Conservation (phyloP, 768 basidiomycete species). For the Boletus vinaceobasis region DNA sequence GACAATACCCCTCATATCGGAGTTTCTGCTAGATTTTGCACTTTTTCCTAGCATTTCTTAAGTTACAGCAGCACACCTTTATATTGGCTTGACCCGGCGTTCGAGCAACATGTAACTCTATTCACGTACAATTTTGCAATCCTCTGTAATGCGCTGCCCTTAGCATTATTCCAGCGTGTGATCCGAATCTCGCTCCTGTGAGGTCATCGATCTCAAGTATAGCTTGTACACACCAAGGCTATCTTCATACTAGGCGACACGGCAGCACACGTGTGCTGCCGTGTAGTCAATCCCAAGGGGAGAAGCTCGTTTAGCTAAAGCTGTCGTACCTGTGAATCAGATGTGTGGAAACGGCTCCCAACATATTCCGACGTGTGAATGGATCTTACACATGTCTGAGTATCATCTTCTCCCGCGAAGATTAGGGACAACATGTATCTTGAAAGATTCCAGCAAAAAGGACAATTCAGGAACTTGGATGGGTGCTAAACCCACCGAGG, state of each 20-base stretch:
- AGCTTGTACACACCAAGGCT: neutral
- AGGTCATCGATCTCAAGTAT: constrained; percentile 12
- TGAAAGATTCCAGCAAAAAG: neutral
- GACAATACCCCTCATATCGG: neutral
- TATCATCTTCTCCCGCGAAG: constrained; percentile 28
- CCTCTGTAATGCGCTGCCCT: neutral
- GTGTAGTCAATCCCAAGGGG: neutral
- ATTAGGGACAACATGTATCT: constrained; percentile 7
- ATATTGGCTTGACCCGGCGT: constrained; percentile 7
- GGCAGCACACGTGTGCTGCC: constrained; percentile 9
- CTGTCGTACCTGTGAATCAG: constrained; percentile 6
- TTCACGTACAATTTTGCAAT: constrained; percentile 9
- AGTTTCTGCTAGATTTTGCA: constrained; percentile 10
- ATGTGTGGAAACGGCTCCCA: constrained; percentile 5
- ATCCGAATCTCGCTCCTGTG: neutral
- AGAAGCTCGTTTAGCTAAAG: constrained; percentile 5
- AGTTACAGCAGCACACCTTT: constrained; percentile 12
- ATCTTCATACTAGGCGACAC: constrained; percentile 8
- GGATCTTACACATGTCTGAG: constrained; percentile 5
- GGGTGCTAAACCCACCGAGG: neutral
- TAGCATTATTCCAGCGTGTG: neutral
- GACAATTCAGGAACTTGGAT: neutral
- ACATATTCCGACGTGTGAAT: constrained; percentile 18
- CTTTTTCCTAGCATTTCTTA: constrained; percentile 8
- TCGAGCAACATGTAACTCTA: constrained; percentile 25